Base-by-base conservation (phyloP, 495 filamentous ascomycete genomes). In the Pyronema domesticum region DNA sequence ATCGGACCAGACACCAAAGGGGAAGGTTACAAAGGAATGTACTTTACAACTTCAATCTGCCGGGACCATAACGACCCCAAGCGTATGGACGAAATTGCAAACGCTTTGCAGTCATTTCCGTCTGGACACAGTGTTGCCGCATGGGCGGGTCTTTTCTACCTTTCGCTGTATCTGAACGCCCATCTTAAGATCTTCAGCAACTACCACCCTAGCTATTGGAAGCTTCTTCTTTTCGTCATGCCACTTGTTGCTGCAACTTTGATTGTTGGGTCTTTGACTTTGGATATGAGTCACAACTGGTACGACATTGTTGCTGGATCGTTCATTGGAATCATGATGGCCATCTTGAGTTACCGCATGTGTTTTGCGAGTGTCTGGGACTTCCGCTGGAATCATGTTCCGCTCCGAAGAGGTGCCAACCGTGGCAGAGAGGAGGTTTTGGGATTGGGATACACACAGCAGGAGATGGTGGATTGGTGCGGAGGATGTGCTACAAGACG, bases 161-260 rank as follows among this genome's bases (percentile, higher is more conserved):
- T 80, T 4, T 70, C 69, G n/a, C 69, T 83, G 0, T 84, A 80
- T 62, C 68, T 83, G 14, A 82, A 82, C 56, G 78, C 75, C 6
- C 81, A 82, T 55, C 68, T 83, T 15, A 80, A 81, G 65, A 70
- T 77, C 17, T 79, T 77, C 56, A 57, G 72, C 46, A 72, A 77
- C 64, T 76, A 76, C 58, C 76, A 72, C 50, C 61, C 70, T 7
- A 54, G 58, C 15, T 67, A 68, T 40, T 72, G 68, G 68, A 70
- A 69, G 37, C 34, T 69, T 7, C 37, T 74, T 1, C 14, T 66
- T 3, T 64, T 74, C 4, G 13, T 71, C 6, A 34, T 57, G 5
- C 72, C 72, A 6, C 42, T 71, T 7, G 34, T 70, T 13, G 60
- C 64, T 8, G 72, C 73, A 7, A 57, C 52, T 34, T 47, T 68